Conservation (phyloP, 805 yeast species). For the Yarrowia divulgata region DNA sequence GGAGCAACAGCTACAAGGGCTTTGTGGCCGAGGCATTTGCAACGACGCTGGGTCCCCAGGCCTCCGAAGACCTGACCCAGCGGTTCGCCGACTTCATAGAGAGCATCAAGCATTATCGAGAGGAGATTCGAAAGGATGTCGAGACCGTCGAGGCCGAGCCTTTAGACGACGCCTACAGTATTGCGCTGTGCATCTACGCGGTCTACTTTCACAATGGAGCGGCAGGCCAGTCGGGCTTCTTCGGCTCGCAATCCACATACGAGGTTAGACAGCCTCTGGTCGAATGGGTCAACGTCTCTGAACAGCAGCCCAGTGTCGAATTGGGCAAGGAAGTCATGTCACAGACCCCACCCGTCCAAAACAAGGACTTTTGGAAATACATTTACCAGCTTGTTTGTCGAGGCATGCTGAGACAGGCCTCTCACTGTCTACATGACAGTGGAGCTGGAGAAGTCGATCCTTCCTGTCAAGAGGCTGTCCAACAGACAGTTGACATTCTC, state of each 20-base stretch:
- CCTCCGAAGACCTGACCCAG: constrained; percentile 2
- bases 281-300: constrained; percentile 48
- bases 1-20: constrained; percentile 17
- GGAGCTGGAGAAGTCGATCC: constrained; percentile 10
- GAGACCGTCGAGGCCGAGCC: constrained; percentile 14
- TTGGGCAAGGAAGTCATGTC: constrained; percentile 42
- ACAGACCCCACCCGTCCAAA: constrained; percentile 40
- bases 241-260: constrained; percentile 27
- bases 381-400: constrained; percentile 41
- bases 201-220: constrained; percentile 21
- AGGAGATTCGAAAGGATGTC: neutral
- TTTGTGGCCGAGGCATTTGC: constrained; percentile 25
- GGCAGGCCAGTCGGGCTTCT: neutral
- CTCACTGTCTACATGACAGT: constrained; percentile 37
- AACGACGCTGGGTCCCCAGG: constrained; percentile 9
- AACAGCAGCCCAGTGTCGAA: constrained; percentile 43
- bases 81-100: constrained; percentile 21
- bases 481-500: constrained; percentile 43
- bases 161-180: constrained; percentile 21
- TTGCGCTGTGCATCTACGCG: constrained; percentile 20
- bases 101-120: constrained; percentile 15
- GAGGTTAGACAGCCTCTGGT: constrained; percentile 40
- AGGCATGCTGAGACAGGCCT: constrained; percentile 41
- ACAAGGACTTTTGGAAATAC: constrained; percentile 42
- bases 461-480: constrained; percentile 40